Evolutionary conservation across 768 basidiomycete genomes (phyloP).

Genomic region (Termitomyces sp.): DNA sequence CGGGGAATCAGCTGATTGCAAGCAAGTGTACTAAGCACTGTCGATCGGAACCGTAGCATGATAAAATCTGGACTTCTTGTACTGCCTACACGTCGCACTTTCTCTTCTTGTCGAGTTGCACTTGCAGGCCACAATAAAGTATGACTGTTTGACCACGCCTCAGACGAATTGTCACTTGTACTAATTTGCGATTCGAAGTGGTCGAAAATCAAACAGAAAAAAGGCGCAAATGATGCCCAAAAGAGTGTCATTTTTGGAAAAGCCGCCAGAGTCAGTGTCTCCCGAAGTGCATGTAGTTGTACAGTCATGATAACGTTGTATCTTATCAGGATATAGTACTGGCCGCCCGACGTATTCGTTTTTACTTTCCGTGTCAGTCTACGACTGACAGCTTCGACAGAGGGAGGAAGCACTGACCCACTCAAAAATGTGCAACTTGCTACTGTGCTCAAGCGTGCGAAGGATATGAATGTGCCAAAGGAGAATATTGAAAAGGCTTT

Average conservation of each 20-base stretch:
- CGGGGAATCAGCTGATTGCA: too few relatives aligned
- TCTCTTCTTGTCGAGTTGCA: conserved; percentile 17
- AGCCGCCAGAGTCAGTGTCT: conserved; percentile 46
- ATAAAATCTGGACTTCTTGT: conserved; percentile 10
- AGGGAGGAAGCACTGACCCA: conserved; percentile 55
- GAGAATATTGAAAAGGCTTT: conserved; percentile 67
- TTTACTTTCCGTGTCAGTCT: background rate
- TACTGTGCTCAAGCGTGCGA: conserved; percentile 51
- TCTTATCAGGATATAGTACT: conserved; percentile 52
- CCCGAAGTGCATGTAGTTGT: background rate
- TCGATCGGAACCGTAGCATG: conserved; percentile 8
- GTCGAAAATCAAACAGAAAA: conserved; percentile 75
- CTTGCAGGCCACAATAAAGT: conserved; percentile 44
- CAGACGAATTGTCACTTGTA: background rate
- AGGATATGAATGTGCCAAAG: conserved; percentile 58
- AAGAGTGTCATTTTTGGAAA: conserved; percentile 57
- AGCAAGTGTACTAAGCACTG: background rate
- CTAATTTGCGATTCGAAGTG: conserved; percentile 38
- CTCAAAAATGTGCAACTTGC: conserved; percentile 52
- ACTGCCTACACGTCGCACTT: conserved; percentile 16
- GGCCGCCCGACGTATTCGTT: conserved; percentile 51
- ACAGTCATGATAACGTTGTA: background rate
- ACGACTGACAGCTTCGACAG: conserved; percentile 28
- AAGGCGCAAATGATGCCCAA: conserved; percentile 60
- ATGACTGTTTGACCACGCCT: background rate